phyloP scores from a whole-genome alignment of 768 basidiomycete genomes.

The Amanita inopinata region DNA sequence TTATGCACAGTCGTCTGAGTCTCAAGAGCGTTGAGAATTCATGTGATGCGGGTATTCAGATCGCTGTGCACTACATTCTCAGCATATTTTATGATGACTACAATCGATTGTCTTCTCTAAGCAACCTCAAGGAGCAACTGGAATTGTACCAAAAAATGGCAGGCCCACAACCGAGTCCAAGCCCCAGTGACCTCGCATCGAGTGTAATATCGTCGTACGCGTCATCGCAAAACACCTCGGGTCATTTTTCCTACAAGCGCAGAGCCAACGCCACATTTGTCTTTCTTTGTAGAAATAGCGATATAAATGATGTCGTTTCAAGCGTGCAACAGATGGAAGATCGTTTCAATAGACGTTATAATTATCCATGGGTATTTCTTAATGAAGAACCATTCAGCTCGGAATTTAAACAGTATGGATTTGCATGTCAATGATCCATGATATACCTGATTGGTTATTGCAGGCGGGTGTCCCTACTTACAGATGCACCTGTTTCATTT shows the following conservation, averaged over 20 bases:
- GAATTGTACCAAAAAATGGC: background rate
- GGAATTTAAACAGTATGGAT: slow-evolving; percentile 53
- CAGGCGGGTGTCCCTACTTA: slow-evolving; percentile 46
- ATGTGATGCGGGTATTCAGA: slow-evolving; percentile 22
- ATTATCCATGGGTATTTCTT: slow-evolving; percentile 78
- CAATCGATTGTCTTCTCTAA: slow-evolving; percentile 33
- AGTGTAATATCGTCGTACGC: background rate
- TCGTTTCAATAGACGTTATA: slow-evolving; percentile 68
- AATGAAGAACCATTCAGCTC: slow-evolving; percentile 74
- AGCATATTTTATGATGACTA: slow-evolving; percentile 42
- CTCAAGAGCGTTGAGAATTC: background rate
- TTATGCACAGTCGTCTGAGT: background rate
- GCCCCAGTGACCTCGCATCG: too few relatives aligned
- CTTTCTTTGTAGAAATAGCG: slow-evolving; percentile 53
- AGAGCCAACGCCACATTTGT: slow-evolving; percentile 75
- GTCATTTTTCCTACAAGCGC: slow-evolving; percentile 10
- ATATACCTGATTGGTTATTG: background rate
- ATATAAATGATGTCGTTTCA: slow-evolving; percentile 39
- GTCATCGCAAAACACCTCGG: background rate
- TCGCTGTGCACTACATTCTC: slow-evolving; percentile 47
- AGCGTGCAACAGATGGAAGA: slow-evolving; percentile 69
- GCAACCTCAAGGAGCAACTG: slow-evolving; percentile 25
- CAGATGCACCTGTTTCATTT: slow-evolving; percentile 49
- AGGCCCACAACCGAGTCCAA: background rate
- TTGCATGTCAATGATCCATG: background rate